Evolutionary conservation across 1,284 basidiomycete species (phyloP), one percentile per base, ranked within the genome.

Genomic region (Heterobasidion irregulare): DNA sequence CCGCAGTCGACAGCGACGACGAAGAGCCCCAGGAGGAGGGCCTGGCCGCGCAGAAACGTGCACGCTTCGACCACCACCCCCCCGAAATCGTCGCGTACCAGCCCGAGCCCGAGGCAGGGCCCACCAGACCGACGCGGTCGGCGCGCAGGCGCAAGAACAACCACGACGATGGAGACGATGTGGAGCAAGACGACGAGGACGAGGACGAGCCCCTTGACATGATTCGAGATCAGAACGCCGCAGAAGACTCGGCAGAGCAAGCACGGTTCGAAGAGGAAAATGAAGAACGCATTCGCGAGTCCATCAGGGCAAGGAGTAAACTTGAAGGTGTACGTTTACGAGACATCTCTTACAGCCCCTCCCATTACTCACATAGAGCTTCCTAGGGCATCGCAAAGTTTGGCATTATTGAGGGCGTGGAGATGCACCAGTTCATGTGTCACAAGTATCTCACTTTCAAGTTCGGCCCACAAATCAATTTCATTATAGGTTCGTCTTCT

Each of bases 341-440:
- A 6, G 26, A 9, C 16, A 16, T 6, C 49, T 53, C 16, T 15
- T 10, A 54, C 18, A 44, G 7, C 47, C 16, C 50, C 55, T 32
- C 16, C 6, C 46, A 35, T 16, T 33, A 55, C 50, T 46, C 43
- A 16, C 56, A 12, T 26, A 35, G 26, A 56, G 43, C 56, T 47
- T 34, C 46, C n/a, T 16, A 92, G 91, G 79, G 76, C 36, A 75
- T 89, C 49, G 89, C 92, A 4, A 85, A 93, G 51, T 81, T 87
- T 62, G 96, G 95, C 10, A 86, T 96, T 58, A 90, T 98, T 60
- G 89, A 94, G 64, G 77, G 77, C 26, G 82, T 99, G 53, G 86
- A 92, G 64, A 83, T 97, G 78, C 77, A 84, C 66, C 89, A 98
- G 68, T 99, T 99, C 72, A 98, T 99, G 95, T 98, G 94, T 68